A percentile compares a stretch with the other conserved stretches of the same genome.
Evolutionary conservation across 345 rosid genomes (phyloP).

Genomic region (Rubroshorea leprosula): DNA sequence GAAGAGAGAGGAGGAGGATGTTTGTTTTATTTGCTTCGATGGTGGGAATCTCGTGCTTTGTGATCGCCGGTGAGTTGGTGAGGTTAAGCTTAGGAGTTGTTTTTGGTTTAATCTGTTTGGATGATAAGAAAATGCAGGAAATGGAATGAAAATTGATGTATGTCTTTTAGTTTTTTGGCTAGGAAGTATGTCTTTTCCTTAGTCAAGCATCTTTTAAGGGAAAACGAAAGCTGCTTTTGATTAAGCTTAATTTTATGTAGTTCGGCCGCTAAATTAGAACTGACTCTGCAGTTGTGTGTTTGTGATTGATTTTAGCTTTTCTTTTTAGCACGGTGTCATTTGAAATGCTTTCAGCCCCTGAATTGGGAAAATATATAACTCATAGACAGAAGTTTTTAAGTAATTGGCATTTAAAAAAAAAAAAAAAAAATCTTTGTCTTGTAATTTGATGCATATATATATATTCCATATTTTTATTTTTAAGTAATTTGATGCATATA

Average conservation of each 20-base stretch:
- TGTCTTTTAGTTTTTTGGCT: no score
- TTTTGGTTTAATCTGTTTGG: neutral
- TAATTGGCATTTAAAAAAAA: no score
- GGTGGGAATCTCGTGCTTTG: constrained; percentile 97
- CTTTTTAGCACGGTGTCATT: neutral
- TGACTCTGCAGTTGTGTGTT: no score
- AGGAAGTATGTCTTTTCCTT: no score
- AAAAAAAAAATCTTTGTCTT: no score
- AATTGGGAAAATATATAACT: neutral
- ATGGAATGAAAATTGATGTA: no score
- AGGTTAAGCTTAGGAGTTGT: neutral
- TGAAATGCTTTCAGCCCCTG: neutral
- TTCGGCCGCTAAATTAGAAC: neutral
- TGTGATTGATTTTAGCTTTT: neutral
- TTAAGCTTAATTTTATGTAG: neutral
- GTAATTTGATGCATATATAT: no score
- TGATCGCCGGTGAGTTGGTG: constrained; percentile 76
- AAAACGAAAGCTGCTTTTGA: no score
- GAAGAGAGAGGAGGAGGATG: constrained; percentile 81
- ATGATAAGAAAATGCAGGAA: constrained; percentile 7
- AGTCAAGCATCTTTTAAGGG: no score
- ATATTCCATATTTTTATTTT: neutral
- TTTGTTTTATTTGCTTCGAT: constrained; percentile 96
- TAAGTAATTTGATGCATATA: neutral
- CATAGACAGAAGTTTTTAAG: neutral